Evolutionary conservation across 164 flowering plant genomes (phyloP), one percentile per base, ranked within the genome.

Genomic region (Houttuynia cordata): DNA sequence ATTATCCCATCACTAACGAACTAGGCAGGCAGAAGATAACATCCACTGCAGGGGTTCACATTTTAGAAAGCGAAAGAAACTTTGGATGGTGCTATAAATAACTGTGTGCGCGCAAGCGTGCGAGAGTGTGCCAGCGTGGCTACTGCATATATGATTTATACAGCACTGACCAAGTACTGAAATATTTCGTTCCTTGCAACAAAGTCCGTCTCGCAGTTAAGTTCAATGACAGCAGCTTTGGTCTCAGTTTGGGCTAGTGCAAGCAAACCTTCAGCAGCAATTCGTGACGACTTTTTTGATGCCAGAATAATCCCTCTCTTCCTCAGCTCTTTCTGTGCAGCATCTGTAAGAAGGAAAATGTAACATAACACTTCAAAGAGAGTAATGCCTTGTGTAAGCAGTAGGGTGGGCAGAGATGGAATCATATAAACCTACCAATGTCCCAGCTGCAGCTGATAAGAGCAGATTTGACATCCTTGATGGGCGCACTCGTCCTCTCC

Each of bases 161-260:
- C 37, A 30, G 37, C 37, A 30, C 4, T 79, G 52, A 89, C 98
- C 96, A 93, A 69, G 71, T 71, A 68, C 59, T 86, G 97, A 67
- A 90, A 93, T 57, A 93, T 86, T 15, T 93, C 94, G 72, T 93
- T 93, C 74, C 97, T 82, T 7, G 98, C 92, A 73, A 93, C 99
- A 74, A 93, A 93, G 66, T 93, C 97, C 0, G 97, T 93, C 82
- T 93, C 98, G 57, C 98, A 93, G 73, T 93, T 93, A 30, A 93
- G 91, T 66, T 93, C 98, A 70, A 93, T 68, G 30, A 93, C 66
- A 66, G 81, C 87, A 68, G 86, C 88, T 75, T 73, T 86, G 41
- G 64, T 76, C 51, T 75, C 82, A 67, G 66, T 65, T 65, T 87
- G 86, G 0, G 86, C 96, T 64, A 90, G 57, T 7, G 96, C 98